Evolutionary conservation across 148 eudicot genomes (phyloP).

Genomic region (Nepenthes gracilis): DNA sequence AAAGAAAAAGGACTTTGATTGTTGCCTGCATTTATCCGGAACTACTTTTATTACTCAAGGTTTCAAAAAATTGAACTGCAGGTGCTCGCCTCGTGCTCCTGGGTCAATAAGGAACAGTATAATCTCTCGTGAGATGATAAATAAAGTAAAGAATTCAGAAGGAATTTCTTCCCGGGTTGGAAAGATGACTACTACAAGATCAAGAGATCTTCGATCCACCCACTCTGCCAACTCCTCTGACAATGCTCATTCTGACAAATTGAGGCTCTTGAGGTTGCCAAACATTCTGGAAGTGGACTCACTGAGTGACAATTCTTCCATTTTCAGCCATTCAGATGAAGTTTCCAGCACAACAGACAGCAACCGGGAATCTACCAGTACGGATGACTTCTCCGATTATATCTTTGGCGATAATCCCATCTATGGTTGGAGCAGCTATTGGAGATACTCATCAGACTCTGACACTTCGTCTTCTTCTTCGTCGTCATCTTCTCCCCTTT

Average conservation of each 20-base stretch:
- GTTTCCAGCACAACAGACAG: slow-evolving; percentile 35
- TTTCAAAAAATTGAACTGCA: slow-evolving; percentile 6
- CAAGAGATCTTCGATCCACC: slow-evolving; percentile 5
- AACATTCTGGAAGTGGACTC: slow-evolving; percentile 30
- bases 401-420: slow-evolving; percentile 17
- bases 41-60: background rate
- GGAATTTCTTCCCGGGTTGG: slow-evolving; percentile 11
- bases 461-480: slow-evolving; percentile 45
- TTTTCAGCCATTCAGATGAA: slow-evolving; percentile 46
- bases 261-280: background rate
- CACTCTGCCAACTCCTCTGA: background rate
- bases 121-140: slow-evolving; percentile 26
- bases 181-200: slow-evolving; percentile 6
- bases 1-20: too few relatives aligned
- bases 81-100: slow-evolving; percentile 91
- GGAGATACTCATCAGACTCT: slow-evolving; percentile 30
- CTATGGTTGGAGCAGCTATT: slow-evolving; percentile 5
- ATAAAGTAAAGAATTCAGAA: slow-evolving; percentile 21
- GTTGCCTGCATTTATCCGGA: too few relatives aligned
- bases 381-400: slow-evolving; percentile 32
- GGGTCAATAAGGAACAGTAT: slow-evolving; percentile 41
- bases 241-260: background rate
- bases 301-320: slow-evolving; percentile 52
- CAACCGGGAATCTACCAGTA: slow-evolving; percentile 37
- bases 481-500: slow-evolving; percentile 36